Percentiles rank a stretch among this genome's conserved stretches.
phyloP scores from a whole-genome alignment of 495 filamentous ascomycete genomes.

The Penicillium daleae region DNA sequence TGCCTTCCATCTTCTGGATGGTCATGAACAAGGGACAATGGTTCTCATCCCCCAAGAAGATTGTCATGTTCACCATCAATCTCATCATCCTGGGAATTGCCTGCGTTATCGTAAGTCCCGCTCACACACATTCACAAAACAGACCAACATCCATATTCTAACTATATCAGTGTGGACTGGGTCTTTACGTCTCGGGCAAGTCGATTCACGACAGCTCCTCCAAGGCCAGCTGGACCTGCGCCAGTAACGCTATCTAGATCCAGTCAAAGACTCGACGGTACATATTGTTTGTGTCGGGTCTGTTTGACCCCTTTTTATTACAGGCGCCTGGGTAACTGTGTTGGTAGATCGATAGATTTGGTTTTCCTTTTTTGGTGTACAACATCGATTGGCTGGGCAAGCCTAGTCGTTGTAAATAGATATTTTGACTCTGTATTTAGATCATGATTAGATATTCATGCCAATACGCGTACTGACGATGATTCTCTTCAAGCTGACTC shows the following conservation, averaged over 20 bases:
- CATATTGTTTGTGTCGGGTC: background rate
- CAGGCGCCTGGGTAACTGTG: background rate
- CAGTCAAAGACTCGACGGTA: background rate
- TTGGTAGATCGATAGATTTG: slow-evolving; percentile 5
- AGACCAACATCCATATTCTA: slow-evolving; percentile 8
- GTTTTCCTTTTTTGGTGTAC: background rate
- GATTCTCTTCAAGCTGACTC: background rate
- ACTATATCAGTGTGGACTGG: slow-evolving; percentile 38
- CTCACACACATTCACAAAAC: no score
- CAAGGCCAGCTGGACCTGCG: slow-evolving; percentile 40
- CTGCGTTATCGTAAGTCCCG: slow-evolving; percentile 33
- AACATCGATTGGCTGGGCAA: slow-evolving; percentile 6
- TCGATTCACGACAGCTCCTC: slow-evolving; percentile 39
- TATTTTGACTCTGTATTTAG: background rate
- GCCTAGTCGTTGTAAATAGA: slow-evolving; percentile 14
- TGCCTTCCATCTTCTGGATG: slow-evolving; percentile 45
- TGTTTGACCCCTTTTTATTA: background rate
- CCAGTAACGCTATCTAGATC: slow-evolving; percentile 29
- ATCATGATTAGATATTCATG: background rate
- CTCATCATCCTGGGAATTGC: slow-evolving; percentile 55
- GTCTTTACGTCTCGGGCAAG: slow-evolving; percentile 43
- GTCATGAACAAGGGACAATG: slow-evolving; percentile 57
- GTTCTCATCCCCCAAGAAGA: slow-evolving; percentile 47
- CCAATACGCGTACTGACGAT: background rate
- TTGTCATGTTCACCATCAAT: slow-evolving; percentile 51